phyloP scores from a whole-genome alignment of 2,329 filamentous ascomycete genomes.

The Coniochaeta ligniaria region DNA sequence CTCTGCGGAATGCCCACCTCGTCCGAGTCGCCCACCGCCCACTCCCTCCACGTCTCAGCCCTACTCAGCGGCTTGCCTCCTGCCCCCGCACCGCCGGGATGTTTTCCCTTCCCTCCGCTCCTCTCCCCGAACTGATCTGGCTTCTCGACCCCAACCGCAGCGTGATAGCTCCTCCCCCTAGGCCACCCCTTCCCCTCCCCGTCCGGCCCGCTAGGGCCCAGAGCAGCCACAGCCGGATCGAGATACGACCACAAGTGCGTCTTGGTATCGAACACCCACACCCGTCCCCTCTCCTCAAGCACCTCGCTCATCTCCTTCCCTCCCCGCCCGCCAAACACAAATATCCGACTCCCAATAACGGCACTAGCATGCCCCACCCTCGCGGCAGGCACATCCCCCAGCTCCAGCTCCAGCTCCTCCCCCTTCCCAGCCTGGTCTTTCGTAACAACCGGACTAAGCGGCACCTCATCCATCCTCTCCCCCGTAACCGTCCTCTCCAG shows the following conservation, averaged over 20 bases:
- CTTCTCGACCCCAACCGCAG: slow-evolving; percentile 48
- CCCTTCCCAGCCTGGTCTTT: slow-evolving; percentile 17
- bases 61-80: slow-evolving; percentile 9
- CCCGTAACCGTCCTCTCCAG: not conserved
- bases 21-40: slow-evolving; percentile 47
- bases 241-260: slow-evolving; percentile 58
- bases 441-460: slow-evolving; percentile 21
- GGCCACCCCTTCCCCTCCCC: slow-evolving; percentile 38
- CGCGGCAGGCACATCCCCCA: slow-evolving; percentile 49
- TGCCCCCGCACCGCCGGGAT: slow-evolving; percentile 11
- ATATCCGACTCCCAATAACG: slow-evolving; percentile 62
- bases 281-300: slow-evolving; percentile 64
- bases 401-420: not conserved
- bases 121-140: slow-evolving; percentile 39
- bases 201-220: slow-evolving; percentile 3
- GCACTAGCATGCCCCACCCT: slow-evolving; percentile 69
- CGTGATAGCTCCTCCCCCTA: slow-evolving; percentile 62
- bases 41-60: slow-evolving; percentile 44
- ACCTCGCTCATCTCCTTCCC: slow-evolving; percentile 57
- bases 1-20: slow-evolving; percentile 51
- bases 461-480: slow-evolving; percentile 19
- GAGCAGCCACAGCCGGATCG: slow-evolving; percentile 42
- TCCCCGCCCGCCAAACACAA: slow-evolving; percentile 74
- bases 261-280: slow-evolving; percentile 70
- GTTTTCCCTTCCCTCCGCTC: not conserved